Percentiles rank a stretch among this genome's conserved stretches.
phyloP scores from a whole-genome alignment of 176 grass and related monocot species.

The Carex pumila region DNA sequence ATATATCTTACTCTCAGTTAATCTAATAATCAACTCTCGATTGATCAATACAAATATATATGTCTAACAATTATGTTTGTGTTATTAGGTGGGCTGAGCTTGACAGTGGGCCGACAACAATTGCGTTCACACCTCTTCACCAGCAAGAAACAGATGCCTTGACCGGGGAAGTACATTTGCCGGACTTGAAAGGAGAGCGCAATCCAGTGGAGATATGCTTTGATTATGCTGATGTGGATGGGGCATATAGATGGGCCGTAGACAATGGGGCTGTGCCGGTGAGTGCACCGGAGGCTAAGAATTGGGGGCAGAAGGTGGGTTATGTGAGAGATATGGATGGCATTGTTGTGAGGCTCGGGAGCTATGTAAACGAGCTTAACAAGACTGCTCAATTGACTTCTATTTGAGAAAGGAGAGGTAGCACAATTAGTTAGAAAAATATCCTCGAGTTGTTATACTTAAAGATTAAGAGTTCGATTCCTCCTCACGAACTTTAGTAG shows the following conservation, averaged over 20 bases:
- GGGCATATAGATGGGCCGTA: conserved; percentile 48
- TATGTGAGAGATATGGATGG: conserved; percentile 79
- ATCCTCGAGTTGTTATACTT: no score
- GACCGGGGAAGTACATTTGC: conserved; percentile 45
- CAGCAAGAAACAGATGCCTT: conserved; percentile 66
- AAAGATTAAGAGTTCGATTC: no score
- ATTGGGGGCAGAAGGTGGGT: conserved; percentile 79
- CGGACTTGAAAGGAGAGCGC: conserved; percentile 21
- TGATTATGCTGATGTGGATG: conserved; percentile 68
- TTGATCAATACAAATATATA: not conserved
- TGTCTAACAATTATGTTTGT: not conserved
- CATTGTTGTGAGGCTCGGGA: conserved; percentile 50
- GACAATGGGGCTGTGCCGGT: conserved; percentile 48
- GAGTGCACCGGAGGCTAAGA: conserved; percentile 56
- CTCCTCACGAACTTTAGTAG: no score
- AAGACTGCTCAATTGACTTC: not conserved
- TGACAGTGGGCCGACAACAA: conserved; percentile 66
- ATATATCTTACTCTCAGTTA: not conserved
- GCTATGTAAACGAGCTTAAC: conserved; percentile 27
- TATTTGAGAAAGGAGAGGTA: no score
- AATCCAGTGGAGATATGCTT: conserved; percentile 84
- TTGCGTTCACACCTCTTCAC: conserved; percentile 73
- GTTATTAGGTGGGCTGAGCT: conserved; percentile 66
- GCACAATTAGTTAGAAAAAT: no score
- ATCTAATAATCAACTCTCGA: not conserved